Evolutionary conservation across 75 land plant species (phyloP), one percentile per base, ranked within the genome.

Genomic region (Pinus albicaulis): DNA sequence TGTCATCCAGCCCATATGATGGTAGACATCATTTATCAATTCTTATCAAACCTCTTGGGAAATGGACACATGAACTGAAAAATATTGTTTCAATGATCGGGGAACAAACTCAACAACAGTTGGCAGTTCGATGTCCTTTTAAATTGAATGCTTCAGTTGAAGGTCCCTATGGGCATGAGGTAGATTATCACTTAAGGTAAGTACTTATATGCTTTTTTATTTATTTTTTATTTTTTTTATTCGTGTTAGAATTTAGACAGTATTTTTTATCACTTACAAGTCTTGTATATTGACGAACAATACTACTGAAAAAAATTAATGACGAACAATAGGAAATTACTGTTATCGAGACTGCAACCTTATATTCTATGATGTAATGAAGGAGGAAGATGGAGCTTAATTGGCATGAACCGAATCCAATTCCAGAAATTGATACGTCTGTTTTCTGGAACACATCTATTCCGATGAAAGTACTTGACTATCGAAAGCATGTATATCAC

Each of bases 141-240:
- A 72, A 71, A 25, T 69, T 90, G 20, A 85, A 88, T n/a, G 91
- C 81, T 73, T 89, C 88, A 15, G 92, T 89, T 13, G 99, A 98
- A 77, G 99, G 99, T 28, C 99, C 99, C 12, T 98, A 98, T 76
- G 99, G 99, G 13, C 92, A 91, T 84, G 95, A 95, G 73, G 73
- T 75, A 34, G 66, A 90, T 48, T 93, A 92, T 70, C 87, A 89
- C 74, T 84, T 96, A 83, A 85, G 55, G 92, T 95, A 79, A 57
- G 87, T 38, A 38, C 41, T 68, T 36, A 1, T n/a, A 4, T 10
- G 7, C 19, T 19, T 7, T 24, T 4, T 7, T 3, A 61, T 16
- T 17, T 7, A 61, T 16, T 17, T 7, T 61, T 38, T 38, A n/a
- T 61, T 17, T 61, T 11, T 23, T 61, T 60, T 60, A 60, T 6